These are phyloP conservation scores for Trichoderma sp. DNA, from an alignment of 2,329 filamentous ascomycete genomes.

Conservation along the genomic window DNA sequence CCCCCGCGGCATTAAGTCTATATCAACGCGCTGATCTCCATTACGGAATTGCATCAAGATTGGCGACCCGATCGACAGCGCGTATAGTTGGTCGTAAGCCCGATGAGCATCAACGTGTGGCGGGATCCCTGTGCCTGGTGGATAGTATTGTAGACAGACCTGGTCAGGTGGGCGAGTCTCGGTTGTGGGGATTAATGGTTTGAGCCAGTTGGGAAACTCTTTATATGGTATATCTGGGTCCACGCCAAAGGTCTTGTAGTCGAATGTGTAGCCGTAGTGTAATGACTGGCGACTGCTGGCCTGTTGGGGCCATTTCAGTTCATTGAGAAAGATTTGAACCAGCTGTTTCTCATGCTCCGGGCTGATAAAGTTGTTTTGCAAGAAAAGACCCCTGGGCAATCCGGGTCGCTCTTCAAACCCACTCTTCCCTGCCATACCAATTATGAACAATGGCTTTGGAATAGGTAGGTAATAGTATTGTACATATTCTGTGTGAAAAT, in stretches of 20 bases:
- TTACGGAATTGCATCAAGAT: constrained; percentile 13
- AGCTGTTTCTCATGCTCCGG: constrained; percentile 23
- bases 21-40: constrained; percentile 6
- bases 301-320: constrained; percentile 45
- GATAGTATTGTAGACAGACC: constrained; percentile 60
- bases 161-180: constrained; percentile 51
- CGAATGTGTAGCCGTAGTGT: constrained; percentile 57
- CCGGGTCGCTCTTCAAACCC: background rate
- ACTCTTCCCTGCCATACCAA: background rate
- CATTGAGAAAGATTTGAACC: constrained; percentile 40
- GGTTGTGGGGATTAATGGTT: constrained; percentile 45
- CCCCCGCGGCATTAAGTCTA: constrained; percentile 5
- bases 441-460: background rate
- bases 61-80: constrained; percentile 10
- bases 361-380: background rate
- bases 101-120: constrained; percentile 59
- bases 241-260: constrained; percentile 58
- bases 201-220: constrained; percentile 45
- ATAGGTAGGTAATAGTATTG: background rate
- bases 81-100: constrained; percentile 16
- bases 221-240: constrained; percentile 47
- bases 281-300: constrained; percentile 48
- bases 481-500: background rate
- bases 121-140: constrained; percentile 58
- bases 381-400: background rate